Evolutionary conservation across 2,329 filamentous ascomycete species (phyloP).

Genomic region (Fusarium sororula): DNA sequence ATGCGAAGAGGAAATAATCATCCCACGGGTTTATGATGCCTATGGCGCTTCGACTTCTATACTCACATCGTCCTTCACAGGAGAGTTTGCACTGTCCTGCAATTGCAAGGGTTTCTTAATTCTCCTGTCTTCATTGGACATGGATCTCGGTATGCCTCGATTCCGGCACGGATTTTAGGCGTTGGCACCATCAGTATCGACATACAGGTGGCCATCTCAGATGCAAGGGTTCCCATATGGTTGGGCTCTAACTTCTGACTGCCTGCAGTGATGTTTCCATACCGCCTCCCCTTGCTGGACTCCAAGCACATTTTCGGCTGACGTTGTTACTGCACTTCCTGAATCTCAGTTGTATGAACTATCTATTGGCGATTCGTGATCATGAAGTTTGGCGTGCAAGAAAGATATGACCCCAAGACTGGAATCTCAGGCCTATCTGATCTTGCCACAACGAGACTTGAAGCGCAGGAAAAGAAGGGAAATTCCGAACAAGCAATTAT

Average conservation of each 20-base stretch:
- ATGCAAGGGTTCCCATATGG: conserved; percentile 15
- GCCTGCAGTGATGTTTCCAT: neutral
- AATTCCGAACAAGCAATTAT: neutral
- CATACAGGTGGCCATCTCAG: conserved; percentile 4
- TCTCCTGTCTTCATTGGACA: neutral
- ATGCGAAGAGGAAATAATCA: conserved; percentile 7
- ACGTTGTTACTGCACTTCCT: neutral
- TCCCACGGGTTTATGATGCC: neutral
- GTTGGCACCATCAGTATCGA: conserved; percentile 6
- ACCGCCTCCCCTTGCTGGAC: conserved; percentile 1
- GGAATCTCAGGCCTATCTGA: conserved; percentile 9
- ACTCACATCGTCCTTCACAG: neutral
- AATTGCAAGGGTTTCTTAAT: conserved; percentile 6
- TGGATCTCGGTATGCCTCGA: conserved; percentile 2
- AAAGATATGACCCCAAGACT: neutral
- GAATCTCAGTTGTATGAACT: neutral
- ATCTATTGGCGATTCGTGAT: neutral
- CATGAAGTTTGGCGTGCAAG: neutral
- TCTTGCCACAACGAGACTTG: neutral
- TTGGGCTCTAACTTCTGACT: conserved; percentile 15
- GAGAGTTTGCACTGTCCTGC: conserved; percentile 19
- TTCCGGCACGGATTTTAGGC: conserved; percentile 12
- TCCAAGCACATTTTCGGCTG: neutral
- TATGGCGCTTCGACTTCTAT: neutral
- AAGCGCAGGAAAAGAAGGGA: neutral